Conservation (phyloP, 352 stramenopile genomes). For the Pythium periplocum region DNA sequence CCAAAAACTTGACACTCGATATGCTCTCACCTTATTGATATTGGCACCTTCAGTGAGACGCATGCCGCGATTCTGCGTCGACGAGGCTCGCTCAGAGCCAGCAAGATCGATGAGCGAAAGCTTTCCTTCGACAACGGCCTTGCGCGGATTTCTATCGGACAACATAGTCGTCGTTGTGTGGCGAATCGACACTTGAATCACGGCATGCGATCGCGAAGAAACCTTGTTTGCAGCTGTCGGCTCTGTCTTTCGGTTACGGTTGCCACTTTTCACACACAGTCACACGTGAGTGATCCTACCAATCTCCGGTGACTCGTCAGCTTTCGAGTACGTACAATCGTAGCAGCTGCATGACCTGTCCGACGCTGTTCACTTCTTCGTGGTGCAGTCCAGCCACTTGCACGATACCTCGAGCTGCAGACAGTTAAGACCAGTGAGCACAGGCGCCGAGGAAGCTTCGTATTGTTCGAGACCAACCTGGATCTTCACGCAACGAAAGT, state of each 20-base stretch:
- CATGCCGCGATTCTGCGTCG: slow-evolving; percentile 68
- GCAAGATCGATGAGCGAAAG: slow-evolving; percentile 83
- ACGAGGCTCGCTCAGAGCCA: slow-evolving; percentile 71
- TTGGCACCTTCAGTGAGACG: slow-evolving; percentile 57
- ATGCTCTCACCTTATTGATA: slow-evolving; percentile 45
- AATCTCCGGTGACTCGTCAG: too few relatives aligned
- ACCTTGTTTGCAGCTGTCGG: slow-evolving; percentile 78
- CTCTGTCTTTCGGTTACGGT: slow-evolving; percentile 53
- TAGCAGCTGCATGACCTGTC: slow-evolving; percentile 43
- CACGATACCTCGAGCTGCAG: slow-evolving; percentile 35
- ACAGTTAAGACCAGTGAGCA: too few relatives aligned
- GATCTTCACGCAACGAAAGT: slow-evolving; percentile 43
- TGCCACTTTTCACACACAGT: slow-evolving; percentile 21
- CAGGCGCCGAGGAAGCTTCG: too few relatives aligned
- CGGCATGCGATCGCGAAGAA: slow-evolving; percentile 77
- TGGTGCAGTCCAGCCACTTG: slow-evolving; percentile 51
- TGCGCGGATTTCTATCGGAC: slow-evolving; percentile 36
- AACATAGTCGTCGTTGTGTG: slow-evolving; percentile 52
- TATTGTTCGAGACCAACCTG: slow-evolving; percentile 18
- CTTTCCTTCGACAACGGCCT: slow-evolving; percentile 62
- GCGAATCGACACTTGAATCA: slow-evolving; percentile 70
- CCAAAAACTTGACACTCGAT: too few relatives aligned
- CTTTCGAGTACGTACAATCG: slow-evolving; percentile 21
- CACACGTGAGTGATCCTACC: too few relatives aligned
- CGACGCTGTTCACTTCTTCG: slow-evolving; percentile 36